Evolutionary conservation across 1,284 basidiomycete genomes (phyloP).

Genomic region (Agroathelia rolfsii): DNA sequence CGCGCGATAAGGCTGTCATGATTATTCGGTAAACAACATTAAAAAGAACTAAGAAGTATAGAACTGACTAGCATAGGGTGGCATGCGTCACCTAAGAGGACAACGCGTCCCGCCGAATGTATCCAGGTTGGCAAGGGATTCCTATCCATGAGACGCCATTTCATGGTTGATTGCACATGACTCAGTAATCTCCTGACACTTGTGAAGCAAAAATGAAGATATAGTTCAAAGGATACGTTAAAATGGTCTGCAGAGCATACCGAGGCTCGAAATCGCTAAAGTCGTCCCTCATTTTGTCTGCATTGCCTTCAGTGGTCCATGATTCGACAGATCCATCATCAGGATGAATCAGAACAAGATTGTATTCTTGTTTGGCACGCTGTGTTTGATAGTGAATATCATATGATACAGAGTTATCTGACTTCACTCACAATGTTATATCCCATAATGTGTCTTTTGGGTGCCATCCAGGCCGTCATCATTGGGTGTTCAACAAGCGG

Average conservation of each 20-base stretch:
- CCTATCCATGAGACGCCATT: slow-evolving; percentile 43
- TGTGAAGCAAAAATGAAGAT: slow-evolving; percentile 15
- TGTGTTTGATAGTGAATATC: slow-evolving; percentile 9
- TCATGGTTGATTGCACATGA: slow-evolving; percentile 34
- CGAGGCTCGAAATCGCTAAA: slow-evolving; percentile 39
- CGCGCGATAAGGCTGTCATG: slow-evolving; percentile 48
- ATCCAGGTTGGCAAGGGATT: slow-evolving; percentile 38
- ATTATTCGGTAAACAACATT: not conserved
- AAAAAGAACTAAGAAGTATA: slow-evolving; percentile 1
- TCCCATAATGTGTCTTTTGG: slow-evolving; percentile 31
- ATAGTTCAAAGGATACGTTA: slow-evolving; percentile 3
- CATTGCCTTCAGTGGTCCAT: slow-evolving; percentile 28
- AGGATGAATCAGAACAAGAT: slow-evolving; percentile 38
- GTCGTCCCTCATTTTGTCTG: slow-evolving; percentile 33
- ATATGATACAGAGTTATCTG: slow-evolving; percentile 1
- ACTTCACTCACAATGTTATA: slow-evolving; percentile 29
- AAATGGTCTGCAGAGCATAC: slow-evolving; percentile 16
- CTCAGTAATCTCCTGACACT: slow-evolving; percentile 38
- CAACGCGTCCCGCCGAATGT: slow-evolving; percentile 35
- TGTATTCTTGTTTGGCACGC: slow-evolving; percentile 34
- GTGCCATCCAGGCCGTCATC: slow-evolving; percentile 37
- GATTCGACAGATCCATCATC: slow-evolving; percentile 31
- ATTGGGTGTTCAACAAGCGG: slow-evolving; percentile 28
- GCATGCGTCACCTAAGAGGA: slow-evolving; percentile 45
- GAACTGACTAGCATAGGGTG: slow-evolving; percentile 55